A percentile compares a stretch with the other conserved stretches of the same genome.
phyloP scores from a whole-genome alignment of 1,284 basidiomycete species.

The Leccinum fuscescens region DNA sequence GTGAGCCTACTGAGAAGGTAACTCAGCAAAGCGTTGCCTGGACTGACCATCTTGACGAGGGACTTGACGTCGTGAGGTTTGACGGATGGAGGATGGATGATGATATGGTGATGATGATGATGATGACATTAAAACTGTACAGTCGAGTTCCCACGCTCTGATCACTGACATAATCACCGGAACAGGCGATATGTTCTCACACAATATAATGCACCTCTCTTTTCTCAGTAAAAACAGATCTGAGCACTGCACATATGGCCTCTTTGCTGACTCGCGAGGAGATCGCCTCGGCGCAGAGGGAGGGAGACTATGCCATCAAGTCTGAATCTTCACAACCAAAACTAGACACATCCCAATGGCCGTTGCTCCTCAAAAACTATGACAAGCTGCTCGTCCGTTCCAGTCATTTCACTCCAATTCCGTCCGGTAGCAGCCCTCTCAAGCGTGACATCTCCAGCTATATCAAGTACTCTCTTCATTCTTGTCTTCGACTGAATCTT shows the following conservation, averaged over 20 bases:
- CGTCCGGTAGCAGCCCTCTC: slow-evolving; percentile 84
- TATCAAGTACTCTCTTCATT: slow-evolving; percentile 63
- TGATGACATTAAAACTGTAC: slow-evolving; percentile 39
- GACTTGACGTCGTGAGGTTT: slow-evolving; percentile 22
- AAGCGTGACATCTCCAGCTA: slow-evolving; percentile 91
- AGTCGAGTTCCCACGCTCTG: slow-evolving; percentile 32
- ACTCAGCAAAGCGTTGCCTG: slow-evolving; percentile 83
- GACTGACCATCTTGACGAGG: slow-evolving; percentile 66
- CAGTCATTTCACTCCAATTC: slow-evolving; percentile 98
- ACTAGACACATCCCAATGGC: slow-evolving; percentile 97
- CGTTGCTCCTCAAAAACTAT: slow-evolving; percentile 97
- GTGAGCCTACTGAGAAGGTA: slow-evolving; percentile 89
- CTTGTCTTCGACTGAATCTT: slow-evolving; percentile 9
- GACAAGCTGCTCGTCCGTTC: slow-evolving; percentile 94
- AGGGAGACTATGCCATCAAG: slow-evolving; percentile 83
- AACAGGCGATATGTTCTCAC: slow-evolving; percentile 17
- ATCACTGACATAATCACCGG: slow-evolving; percentile 15
- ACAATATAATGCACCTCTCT: not conserved
- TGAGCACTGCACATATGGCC: slow-evolving; percentile 24
- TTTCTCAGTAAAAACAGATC: not conserved
- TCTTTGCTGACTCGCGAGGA: slow-evolving; percentile 58
- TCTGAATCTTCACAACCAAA: slow-evolving; percentile 71
- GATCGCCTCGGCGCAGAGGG: slow-evolving; percentile 67
- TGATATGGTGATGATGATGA: slow-evolving; percentile 7
- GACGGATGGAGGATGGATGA: not conserved